These are phyloP conservation scores for Heterobasidion irregulare DNA, from an alignment of 1,284 basidiomycete species.

Conservation along the genomic window DNA sequence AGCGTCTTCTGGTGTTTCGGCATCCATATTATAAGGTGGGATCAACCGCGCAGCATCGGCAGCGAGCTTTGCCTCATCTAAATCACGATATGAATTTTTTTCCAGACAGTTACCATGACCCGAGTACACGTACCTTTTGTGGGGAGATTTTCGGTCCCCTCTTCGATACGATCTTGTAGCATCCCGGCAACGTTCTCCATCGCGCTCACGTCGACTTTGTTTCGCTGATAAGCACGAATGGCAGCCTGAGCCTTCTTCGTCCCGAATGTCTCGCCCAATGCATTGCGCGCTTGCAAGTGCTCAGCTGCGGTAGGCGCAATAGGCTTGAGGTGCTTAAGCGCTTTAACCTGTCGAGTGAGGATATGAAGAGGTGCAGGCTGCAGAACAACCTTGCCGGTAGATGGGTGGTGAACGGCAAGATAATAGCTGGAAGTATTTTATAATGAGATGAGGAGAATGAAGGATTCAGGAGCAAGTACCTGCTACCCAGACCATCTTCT, in stretches of 20 bases:
- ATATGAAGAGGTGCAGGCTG: slow-evolving; percentile 70
- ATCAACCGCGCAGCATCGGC: slow-evolving; percentile 64
- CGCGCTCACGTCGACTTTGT: slow-evolving; percentile 78
- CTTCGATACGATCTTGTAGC: slow-evolving; percentile 75
- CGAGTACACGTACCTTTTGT: slow-evolving; percentile 38
- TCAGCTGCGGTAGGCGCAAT: slow-evolving; percentile 41
- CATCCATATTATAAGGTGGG: slow-evolving; percentile 61
- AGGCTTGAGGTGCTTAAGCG: slow-evolving; percentile 62
- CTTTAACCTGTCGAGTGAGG: slow-evolving; percentile 73
- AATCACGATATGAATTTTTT: slow-evolving; percentile 1
- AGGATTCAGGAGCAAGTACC: slow-evolving; percentile 31
- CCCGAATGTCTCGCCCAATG: slow-evolving; percentile 87
- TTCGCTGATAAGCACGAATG: slow-evolving; percentile 79
- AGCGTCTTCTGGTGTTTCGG: slow-evolving; percentile 60
- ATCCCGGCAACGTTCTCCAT: slow-evolving; percentile 77
- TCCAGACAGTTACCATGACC: background rate
- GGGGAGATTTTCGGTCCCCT: slow-evolving; percentile 58
- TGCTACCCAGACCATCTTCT: slow-evolving; percentile 48
- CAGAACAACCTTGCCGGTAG: slow-evolving; percentile 59
- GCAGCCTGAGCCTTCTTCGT: slow-evolving; percentile 87
- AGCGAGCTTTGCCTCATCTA: slow-evolving; percentile 58
- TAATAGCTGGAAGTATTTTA: slow-evolving; percentile 40
- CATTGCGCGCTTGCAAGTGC: slow-evolving; percentile 58
- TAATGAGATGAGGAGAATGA: slow-evolving; percentile 4
- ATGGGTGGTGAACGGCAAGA: slow-evolving; percentile 64